These are phyloP conservation scores for Aegilops umbellulata DNA, from an alignment of 176 grass and related monocot species.

Conservation along the genomic window DNA sequence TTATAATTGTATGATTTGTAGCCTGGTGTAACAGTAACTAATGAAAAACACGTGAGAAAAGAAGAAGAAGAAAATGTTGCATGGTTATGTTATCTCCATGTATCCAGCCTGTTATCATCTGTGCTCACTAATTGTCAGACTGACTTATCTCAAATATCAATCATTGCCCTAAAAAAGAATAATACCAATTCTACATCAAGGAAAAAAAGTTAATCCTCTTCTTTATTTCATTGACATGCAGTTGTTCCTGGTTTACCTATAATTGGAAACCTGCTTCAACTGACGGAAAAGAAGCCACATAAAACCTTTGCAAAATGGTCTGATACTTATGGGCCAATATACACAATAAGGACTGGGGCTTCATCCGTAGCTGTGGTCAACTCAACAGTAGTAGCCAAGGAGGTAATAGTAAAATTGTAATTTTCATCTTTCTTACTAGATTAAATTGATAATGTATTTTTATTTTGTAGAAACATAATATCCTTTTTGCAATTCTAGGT, in stretches of 20 bases:
- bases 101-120: background rate
- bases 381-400: constrained; percentile 74
- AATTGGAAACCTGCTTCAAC: constrained; percentile 73
- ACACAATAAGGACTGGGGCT: constrained; percentile 59
- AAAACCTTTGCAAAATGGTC: constrained; percentile 71
- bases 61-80: background rate
- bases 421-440: background rate
- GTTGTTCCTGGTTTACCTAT: constrained; percentile 76
- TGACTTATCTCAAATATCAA: background rate
- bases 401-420: constrained; percentile 28
- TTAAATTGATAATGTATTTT: background rate
- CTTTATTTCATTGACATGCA: constrained; percentile 27
- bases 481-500: background rate
- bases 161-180: background rate
- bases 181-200: background rate
- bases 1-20: background rate
- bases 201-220: background rate
- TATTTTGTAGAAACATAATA: background rate
- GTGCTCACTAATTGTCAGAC: background rate
- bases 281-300: constrained; percentile 75
- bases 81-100: background rate
- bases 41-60: background rate
- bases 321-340: constrained; percentile 69
- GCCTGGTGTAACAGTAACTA: background rate
- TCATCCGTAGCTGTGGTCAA: constrained; percentile 67